Percentiles rank a stretch among this genome's conserved stretches.
phyloP scores from a whole-genome alignment of 306 rosid species.

The Castanospermum australe region DNA sequence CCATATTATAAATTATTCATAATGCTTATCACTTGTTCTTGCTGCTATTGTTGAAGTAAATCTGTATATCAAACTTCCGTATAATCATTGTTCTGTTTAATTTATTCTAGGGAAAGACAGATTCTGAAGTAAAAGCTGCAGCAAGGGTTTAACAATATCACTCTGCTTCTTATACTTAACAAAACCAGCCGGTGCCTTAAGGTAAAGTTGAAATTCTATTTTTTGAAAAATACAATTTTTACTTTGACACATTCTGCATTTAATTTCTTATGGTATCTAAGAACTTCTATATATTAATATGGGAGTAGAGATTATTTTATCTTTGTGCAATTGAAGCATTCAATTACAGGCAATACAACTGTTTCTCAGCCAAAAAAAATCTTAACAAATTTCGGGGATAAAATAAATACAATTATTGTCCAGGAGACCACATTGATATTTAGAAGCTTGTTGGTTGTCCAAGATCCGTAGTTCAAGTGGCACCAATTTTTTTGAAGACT shows the following conservation, averaged over 20 bases:
- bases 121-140: conserved; percentile 59
- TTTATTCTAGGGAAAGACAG: conserved; percentile 61
- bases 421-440: background rate
- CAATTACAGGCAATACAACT: background rate
- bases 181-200: conserved; percentile 3
- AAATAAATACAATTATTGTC: background rate
- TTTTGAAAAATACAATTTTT: background rate
- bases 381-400: background rate
- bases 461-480: no score
- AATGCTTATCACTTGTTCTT: background rate
- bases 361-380: background rate
- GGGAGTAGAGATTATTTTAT: background rate
- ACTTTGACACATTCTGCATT: background rate
- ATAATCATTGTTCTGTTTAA: conserved; percentile 16
- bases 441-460: background rate
- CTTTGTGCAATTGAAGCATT: background rate
- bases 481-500: no score
- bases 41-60: background rate
- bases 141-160: conserved; percentile 49
- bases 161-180: background rate
- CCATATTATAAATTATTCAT: background rate
- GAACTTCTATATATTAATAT: background rate
- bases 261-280: background rate
- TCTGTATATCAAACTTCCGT: conserved; percentile 5
- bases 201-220: conserved; percentile 4